Conservation (phyloP, 257 asterid genomes). For the Solanum gracilifrons region DNA sequence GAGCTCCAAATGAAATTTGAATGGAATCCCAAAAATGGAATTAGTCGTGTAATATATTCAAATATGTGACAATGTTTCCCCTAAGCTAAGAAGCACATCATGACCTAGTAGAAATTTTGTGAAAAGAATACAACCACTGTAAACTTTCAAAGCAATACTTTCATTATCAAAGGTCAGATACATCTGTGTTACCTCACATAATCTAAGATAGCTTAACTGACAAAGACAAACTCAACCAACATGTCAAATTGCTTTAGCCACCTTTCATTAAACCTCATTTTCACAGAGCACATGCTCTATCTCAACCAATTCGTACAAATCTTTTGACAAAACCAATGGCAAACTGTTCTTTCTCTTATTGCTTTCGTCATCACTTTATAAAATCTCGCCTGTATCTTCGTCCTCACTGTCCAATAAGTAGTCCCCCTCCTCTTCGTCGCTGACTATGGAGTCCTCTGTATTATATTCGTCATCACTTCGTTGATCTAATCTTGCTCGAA, state of each 20-base stretch:
- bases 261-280: background rate
- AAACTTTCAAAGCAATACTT: background rate
- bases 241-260: background rate
- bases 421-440: constrained; percentile 34
- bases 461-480: background rate
- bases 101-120: background rate
- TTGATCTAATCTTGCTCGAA: background rate
- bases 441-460: background rate
- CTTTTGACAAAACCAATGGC: background rate
- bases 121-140: background rate
- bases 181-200: background rate
- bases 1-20: background rate
- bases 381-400: constrained; percentile 11
- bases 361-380: background rate
- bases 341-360: background rate
- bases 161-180: background rate
- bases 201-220: background rate
- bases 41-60: background rate
- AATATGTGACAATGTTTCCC: background rate
- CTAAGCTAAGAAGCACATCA: background rate
- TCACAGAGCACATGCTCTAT: background rate
- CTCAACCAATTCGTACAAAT: background rate
- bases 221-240: background rate
- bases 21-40: background rate
- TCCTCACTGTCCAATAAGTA: constrained; percentile 41